phyloP scores from a whole-genome alignment of 768 basidiomycete genomes.

The Thelephora ganbajun region DNA sequence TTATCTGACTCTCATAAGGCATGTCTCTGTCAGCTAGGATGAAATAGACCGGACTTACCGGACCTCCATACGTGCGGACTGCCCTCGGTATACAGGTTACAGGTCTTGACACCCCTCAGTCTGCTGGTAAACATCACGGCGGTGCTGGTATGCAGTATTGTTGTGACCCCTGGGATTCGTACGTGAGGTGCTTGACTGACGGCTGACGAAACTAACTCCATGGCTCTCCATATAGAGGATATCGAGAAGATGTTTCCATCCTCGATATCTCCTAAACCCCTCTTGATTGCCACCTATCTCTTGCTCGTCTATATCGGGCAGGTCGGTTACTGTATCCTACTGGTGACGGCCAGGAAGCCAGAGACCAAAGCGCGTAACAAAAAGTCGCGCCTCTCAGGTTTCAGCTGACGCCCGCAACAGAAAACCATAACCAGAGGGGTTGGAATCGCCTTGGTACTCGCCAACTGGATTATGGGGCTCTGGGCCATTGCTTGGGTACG shows the following conservation, averaged over 20 bases:
- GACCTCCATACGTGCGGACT: not conserved
- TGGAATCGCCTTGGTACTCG: conserved; percentile 60
- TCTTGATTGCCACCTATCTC: conserved; percentile 46
- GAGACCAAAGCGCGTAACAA: conserved; percentile 58
- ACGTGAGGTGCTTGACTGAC: conserved; percentile 6
- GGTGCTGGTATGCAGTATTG: conserved; percentile 50
- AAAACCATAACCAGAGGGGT: conserved; percentile 62
- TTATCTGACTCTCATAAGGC: conserved; percentile 41
- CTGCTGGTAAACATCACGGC: conserved; percentile 70
- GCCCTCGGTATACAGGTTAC: conserved; percentile 32
- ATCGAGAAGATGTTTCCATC: conserved; percentile 46
- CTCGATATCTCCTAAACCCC: conserved; percentile 53
- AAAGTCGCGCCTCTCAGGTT: not conserved
- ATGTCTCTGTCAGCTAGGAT: not conserved
- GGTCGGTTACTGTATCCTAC: conserved; percentile 72
- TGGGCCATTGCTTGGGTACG: conserved; percentile 73
- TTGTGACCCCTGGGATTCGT: conserved; percentile 55
- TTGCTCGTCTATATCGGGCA: conserved; percentile 46
- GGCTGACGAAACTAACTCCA: not conserved
- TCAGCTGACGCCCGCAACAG: conserved; percentile 19
- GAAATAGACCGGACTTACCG: not conserved
- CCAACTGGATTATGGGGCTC: conserved; percentile 68
- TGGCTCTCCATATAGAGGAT: conserved; percentile 22
- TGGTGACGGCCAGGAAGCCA: conserved; percentile 53
- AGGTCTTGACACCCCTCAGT: conserved; percentile 78